These are phyloP conservation scores for Ceratocystiopsis brevicomis DNA, from an alignment of 2,329 filamentous ascomycete genomes.

Conservation along the genomic window DNA sequence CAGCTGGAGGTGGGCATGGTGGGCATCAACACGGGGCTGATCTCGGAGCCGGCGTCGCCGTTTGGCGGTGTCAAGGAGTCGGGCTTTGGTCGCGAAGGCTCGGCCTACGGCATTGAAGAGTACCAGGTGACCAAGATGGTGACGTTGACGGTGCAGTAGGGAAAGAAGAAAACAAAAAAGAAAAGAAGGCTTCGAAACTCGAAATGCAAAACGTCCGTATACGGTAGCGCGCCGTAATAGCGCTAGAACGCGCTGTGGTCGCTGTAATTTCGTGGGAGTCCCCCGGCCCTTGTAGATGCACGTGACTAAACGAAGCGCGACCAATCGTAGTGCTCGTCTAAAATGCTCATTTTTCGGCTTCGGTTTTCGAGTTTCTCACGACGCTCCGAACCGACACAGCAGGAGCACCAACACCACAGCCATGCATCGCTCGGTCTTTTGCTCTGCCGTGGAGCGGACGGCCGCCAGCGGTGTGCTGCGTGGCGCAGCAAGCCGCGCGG, in stretches of 20 bases:
- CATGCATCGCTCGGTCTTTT: slow-evolving; percentile 9
- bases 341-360: too few species aligned
- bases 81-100: slow-evolving; percentile 64
- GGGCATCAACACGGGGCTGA: slow-evolving; percentile 58
- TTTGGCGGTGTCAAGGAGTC: slow-evolving; percentile 74
- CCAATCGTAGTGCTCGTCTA: too few species aligned
- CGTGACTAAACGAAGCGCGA: too few species aligned
- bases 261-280: too few species aligned
- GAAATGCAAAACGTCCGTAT: too few species aligned
- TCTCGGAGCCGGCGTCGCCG: slow-evolving; percentile 36
- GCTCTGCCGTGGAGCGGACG: slow-evolving; percentile 6
- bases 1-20: slow-evolving; percentile 73
- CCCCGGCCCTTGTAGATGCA: too few species aligned
- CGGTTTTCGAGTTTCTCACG: too few species aligned
- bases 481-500: neutral
- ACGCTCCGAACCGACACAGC: too few species aligned
- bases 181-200: neutral
- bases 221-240: too few species aligned
- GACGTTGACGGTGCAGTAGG: slow-evolving; percentile 22
- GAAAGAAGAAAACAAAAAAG: neutral
- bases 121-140: slow-evolving; percentile 58
- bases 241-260: too few species aligned
- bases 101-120: slow-evolving; percentile 58
- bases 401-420: neutral
- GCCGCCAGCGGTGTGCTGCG: neutral